Evolutionary conservation across 1,284 basidiomycete species (phyloP).

Genomic region (Singerocomus inundabilis): DNA sequence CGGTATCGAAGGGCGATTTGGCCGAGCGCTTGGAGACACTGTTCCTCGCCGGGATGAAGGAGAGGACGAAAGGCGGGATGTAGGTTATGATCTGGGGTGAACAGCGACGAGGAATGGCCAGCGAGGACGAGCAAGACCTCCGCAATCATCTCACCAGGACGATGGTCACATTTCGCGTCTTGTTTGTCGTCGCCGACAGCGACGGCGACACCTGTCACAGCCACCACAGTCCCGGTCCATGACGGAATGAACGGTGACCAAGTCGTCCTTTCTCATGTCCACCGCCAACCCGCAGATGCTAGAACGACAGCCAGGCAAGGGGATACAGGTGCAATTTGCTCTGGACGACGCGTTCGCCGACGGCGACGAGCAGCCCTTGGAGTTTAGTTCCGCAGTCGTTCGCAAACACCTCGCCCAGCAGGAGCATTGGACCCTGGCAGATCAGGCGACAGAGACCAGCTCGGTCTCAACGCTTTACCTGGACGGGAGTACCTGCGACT

Average conservation of each 20-base stretch:
- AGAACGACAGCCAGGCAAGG: slow-evolving; percentile 30
- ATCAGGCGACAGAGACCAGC: slow-evolving; percentile 27
- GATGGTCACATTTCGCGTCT: neutral
- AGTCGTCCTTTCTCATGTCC: slow-evolving; percentile 10
- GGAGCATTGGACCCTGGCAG: slow-evolving; percentile 29
- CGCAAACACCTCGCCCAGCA: slow-evolving; percentile 58
- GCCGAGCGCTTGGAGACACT: slow-evolving; percentile 74
- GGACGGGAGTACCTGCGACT: slow-evolving; percentile 32
- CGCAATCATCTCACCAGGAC: slow-evolving; percentile 61
- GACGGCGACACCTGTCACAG: slow-evolving; percentile 6
- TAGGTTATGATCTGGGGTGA: slow-evolving; percentile 56
- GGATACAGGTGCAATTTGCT: slow-evolving; percentile 36
- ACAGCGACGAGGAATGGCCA: slow-evolving; percentile 81
- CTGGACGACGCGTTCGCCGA: slow-evolving; percentile 71
- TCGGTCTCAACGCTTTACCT: slow-evolving; percentile 58
- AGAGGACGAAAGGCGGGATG: slow-evolving; percentile 67
- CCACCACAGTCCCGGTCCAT: slow-evolving; percentile 8
- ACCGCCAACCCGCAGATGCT: slow-evolving; percentile 12
- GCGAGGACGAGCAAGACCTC: slow-evolving; percentile 82
- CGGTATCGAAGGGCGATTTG: slow-evolving; percentile 71
- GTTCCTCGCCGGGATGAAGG: slow-evolving; percentile 83
- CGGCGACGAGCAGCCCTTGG: slow-evolving; percentile 45
- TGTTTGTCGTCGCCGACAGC: neutral
- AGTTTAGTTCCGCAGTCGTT: slow-evolving; percentile 57
- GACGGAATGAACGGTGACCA: neutral